Base-by-base conservation (phyloP, 1,139 yeast genomes). In the Tardiomyces digboiensis region DNA sequence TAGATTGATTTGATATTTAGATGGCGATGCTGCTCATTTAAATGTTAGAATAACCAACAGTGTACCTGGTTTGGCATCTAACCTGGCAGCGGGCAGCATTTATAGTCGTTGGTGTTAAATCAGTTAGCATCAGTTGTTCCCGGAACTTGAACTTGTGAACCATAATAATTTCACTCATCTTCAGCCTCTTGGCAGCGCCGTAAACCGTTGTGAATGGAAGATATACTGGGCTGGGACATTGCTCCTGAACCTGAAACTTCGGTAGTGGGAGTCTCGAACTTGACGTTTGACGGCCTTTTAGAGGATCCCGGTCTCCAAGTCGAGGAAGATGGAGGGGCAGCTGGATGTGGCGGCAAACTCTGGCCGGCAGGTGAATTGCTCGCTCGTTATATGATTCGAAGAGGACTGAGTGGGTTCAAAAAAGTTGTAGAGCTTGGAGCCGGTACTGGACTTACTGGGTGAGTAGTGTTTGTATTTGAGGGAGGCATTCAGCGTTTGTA, bases 281-380 rank as follows among this genome's bases (percentile, higher is more conserved):
- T 72, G 41, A 62, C 68, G 3, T 72, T 71, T 50, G 70, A 67
- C 39, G 74, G 74, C 0, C 57, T 68, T 29, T 52, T 72, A 16
- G 42, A 51, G 1, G 59, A 57, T 4, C 68, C 71, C 0, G 64
- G 64, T 2, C 58, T 75, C 21, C 58, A 62, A 47, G 69, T 76
- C 23, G 64, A 62, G 46, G 77, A 73, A 49, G 80, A 76, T 52
- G 80, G 79, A 37, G 80, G 80, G 3, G 75, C 70, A 1, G 57
- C 70, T 8, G 80, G 80, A 1, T 76, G 80, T 54, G 80, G 80
- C n/a, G 80, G 80, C 4, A 72, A 74, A 46, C 62, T 76, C 5
- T 75, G 81, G 81, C 68, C 76, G 1, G 79, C 80, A 7, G 81
- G 80, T 6, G 76, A 75, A 46, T 59, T 75, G 29, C 56, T 75